Conservation (phyloP, 169 alveolate genomes). For the Miamiensis avidus region DNA sequence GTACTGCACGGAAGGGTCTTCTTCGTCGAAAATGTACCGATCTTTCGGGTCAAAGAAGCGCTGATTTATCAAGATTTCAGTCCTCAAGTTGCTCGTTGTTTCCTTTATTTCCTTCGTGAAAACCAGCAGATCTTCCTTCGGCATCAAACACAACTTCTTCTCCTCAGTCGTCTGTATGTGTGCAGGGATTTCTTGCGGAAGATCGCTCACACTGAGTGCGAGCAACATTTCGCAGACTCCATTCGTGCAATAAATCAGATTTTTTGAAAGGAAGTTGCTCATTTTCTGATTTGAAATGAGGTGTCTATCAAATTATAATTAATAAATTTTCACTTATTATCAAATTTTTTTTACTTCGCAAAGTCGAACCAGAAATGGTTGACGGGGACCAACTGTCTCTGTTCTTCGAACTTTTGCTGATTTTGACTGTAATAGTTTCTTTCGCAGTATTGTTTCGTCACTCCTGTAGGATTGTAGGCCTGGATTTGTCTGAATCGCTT, state of each 20-base stretch:
- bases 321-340: slow-evolving; percentile 14
- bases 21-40: slow-evolving; percentile 18
- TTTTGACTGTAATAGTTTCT: slow-evolving; percentile 74
- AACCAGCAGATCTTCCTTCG: slow-evolving; percentile 44
- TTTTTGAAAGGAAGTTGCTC: slow-evolving; percentile 47
- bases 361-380: slow-evolving; percentile 70
- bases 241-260: slow-evolving; percentile 38
- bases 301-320: neutral
- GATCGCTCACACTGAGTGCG: slow-evolving; percentile 44
- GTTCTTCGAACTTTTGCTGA: slow-evolving; percentile 12
- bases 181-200: slow-evolving; percentile 42
- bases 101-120: slow-evolving; percentile 72
- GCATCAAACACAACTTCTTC: slow-evolving; percentile 59
- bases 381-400: slow-evolving; percentile 13
- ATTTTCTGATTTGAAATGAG: no score
- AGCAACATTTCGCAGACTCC: slow-evolving; percentile 45
- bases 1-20: slow-evolving; percentile 20
- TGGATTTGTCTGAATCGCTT: slow-evolving; percentile 19
- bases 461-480: slow-evolving; percentile 42
- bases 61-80: slow-evolving; percentile 47
- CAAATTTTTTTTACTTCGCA: slow-evolving; percentile 42
- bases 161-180: slow-evolving; percentile 49
- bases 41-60: slow-evolving; percentile 52
- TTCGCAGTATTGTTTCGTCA: slow-evolving; percentile 68
- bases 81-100: slow-evolving; percentile 41